Conservation (phyloP, 1,284 basidiomycete genomes). For the Trametes polyzona region DNA sequence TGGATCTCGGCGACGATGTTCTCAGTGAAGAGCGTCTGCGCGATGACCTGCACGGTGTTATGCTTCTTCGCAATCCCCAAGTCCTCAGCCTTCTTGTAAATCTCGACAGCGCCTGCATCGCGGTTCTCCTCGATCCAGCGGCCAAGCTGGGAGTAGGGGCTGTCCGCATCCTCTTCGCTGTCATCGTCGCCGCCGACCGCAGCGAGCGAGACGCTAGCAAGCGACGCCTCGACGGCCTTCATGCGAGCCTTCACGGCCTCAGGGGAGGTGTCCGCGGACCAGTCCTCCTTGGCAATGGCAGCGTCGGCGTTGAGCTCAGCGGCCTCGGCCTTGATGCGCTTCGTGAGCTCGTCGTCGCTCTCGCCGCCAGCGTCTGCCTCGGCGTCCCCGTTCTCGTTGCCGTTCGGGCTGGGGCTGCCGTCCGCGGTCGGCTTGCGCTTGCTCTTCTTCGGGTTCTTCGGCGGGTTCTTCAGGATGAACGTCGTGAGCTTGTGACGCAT, state of each 20-base stretch:
- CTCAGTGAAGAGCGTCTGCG: slow-evolving; percentile 86
- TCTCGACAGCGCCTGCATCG: slow-evolving; percentile 37
- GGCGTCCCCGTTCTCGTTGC: slow-evolving; percentile 48
- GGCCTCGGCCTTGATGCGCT: slow-evolving; percentile 86
- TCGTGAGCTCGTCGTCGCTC: slow-evolving; percentile 83
- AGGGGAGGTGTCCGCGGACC: slow-evolving; percentile 91
- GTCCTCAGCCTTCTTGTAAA: slow-evolving; percentile 82
- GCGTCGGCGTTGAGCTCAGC: slow-evolving; percentile 71
- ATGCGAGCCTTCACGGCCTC: slow-evolving; percentile 90
- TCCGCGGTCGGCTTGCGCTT: slow-evolving; percentile 54
- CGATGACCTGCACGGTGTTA: slow-evolving; percentile 86
- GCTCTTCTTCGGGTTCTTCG: slow-evolving; percentile 82
- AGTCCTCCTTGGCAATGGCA: slow-evolving; percentile 72
- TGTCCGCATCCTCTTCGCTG: slow-evolving; percentile 86
- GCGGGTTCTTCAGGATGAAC: slow-evolving; percentile 98
- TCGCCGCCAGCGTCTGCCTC: slow-evolving; percentile 52
- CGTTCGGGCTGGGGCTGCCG: slow-evolving; percentile 35
- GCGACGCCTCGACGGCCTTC: slow-evolving; percentile 72
- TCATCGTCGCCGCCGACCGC: slow-evolving; percentile 81
- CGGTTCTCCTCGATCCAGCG: slow-evolving; percentile 87
- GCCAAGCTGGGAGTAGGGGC: slow-evolving; percentile 86
- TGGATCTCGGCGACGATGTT: slow-evolving; percentile 77
- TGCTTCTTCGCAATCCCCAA: slow-evolving; percentile 96
- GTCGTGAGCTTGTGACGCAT: slow-evolving; percentile 98
- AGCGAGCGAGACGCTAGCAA: slow-evolving; percentile 58